phyloP scores from a whole-genome alignment of 2,329 filamentous ascomycete genomes.

The Davidsoniella neocaledoniae region DNA sequence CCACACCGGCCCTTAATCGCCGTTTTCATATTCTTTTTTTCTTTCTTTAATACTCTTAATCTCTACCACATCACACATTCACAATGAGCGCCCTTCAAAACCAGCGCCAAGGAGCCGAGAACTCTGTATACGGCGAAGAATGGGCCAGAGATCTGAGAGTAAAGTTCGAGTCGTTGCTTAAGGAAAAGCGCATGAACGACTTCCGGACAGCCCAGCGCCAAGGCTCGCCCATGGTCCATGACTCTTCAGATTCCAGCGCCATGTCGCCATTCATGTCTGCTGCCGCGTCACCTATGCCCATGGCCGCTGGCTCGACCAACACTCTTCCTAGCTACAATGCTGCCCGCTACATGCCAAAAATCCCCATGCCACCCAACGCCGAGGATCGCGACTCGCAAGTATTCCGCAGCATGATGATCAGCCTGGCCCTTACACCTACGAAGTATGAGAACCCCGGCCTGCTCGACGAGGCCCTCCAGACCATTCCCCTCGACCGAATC shows the following conservation, averaged over 20 bases:
- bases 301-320: constrained; percentile 24
- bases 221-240: constrained; percentile 31
- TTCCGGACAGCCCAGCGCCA: constrained; percentile 39
- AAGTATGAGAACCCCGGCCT: constrained; percentile 95
- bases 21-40: background rate
- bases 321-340: constrained; percentile 31
- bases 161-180: constrained; percentile 74
- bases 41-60: constrained; percentile 14
- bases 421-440: constrained; percentile 70
- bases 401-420: constrained; percentile 68
- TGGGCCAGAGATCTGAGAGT: constrained; percentile 65
- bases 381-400: constrained; percentile 51
- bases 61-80: background rate
- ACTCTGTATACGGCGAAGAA: constrained; percentile 44
- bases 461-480: constrained; percentile 75
- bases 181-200: constrained; percentile 74
- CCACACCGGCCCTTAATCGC: background rate
- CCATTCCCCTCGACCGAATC: constrained; percentile 76
- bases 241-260: constrained; percentile 16
- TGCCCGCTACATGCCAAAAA: constrained; percentile 32
- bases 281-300: constrained; percentile 25
- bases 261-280: constrained; percentile 28
- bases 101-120: constrained; percentile 11
- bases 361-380: constrained; percentile 54
- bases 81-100: constrained; percentile 8